Evolutionary conservation across 345 rosid genomes (phyloP).

Genomic region (Linum lewisii): DNA sequence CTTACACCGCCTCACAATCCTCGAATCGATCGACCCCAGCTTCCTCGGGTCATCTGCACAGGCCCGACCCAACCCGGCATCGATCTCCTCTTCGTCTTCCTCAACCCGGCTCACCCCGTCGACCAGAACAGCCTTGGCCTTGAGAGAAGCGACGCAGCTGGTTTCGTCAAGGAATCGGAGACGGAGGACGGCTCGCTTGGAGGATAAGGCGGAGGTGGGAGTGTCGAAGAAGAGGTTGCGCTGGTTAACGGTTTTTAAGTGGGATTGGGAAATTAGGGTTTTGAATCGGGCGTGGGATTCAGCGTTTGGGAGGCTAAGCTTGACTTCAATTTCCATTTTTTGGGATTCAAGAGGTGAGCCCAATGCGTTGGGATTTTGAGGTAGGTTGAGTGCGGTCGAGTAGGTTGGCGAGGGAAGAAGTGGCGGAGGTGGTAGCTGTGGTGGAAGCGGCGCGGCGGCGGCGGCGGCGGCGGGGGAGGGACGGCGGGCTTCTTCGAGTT

Average conservation of each 20-base stretch:
- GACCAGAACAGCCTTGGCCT: constrained; percentile 44
- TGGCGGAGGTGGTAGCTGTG: constrained; percentile 18
- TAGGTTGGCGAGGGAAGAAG: constrained; percentile 43
- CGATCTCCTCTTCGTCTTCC: constrained; percentile 80
- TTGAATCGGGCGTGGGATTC: constrained; percentile 36
- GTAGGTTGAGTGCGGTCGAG: constrained; percentile 43
- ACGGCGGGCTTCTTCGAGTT: constrained; percentile 67
- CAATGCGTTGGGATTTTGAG: constrained; percentile 58
- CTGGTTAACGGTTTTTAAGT: constrained; percentile 50
- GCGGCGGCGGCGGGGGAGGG: constrained; percentile 23
- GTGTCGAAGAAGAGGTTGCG: constrained; percentile 71
- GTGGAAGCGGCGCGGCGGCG: constrained; percentile 16
- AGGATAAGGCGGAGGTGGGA: constrained; percentile 37
- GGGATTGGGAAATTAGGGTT: constrained; percentile 44
- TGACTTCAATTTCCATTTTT: constrained; percentile 77
- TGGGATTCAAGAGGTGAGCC: constrained; percentile 32
- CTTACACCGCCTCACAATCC: constrained; percentile 52
- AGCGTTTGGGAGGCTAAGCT: constrained; percentile 48
- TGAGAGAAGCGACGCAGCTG: constrained; percentile 55
- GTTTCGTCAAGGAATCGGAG: constrained; percentile 47
- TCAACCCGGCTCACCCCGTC: constrained; percentile 80
- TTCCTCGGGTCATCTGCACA: constrained; percentile 41
- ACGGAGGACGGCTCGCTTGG: constrained; percentile 50
- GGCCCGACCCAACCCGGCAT: constrained; percentile 24
- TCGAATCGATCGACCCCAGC: constrained; percentile 33